Evolutionary conservation across 2,329 filamentous ascomycete genomes (phyloP), one percentile per base, ranked within the genome.

Genomic region (Pseudohalonectria lignicola): DNA sequence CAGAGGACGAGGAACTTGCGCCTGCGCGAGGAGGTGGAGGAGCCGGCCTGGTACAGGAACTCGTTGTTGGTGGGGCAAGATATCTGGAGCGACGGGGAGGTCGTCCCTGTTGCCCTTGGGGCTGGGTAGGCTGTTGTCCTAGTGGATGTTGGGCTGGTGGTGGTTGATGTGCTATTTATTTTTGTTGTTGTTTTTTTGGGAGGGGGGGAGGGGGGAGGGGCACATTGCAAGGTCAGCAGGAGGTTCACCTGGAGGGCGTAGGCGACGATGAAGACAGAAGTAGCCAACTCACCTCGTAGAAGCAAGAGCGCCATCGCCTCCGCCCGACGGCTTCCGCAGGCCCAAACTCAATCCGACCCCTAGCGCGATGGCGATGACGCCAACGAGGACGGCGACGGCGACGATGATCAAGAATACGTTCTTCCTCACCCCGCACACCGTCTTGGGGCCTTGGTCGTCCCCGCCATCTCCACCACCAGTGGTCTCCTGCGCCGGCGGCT

Each of bases 341-440:
- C 49, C 51, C n/a, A 59, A 38, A 1, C 57, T 57, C 4, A 59
- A 47, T 1, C 57, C 57, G 2, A 59, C 43, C 0, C 57, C 57
- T 1, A 52, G 41, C 3, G 54, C 55, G 5, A 59, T 40, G 6
- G 47, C 56, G 19, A 52, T 42, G 5, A 60, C 50, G 1, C 54
- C 31, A 11, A 55, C 25, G 18, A 56, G 53, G 1, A 52, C 25
- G 0, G 43, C 49, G 4, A 58, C 34, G 5, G 50, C 56, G 15
- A 59, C 17, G 5, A 55, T 38, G 6, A 53, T 37, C 47, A 51
- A 54, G 31, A 57, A 57, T 3, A 41, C 30, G 11, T 45, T 45
- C 35, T 45, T 47, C 39, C 42, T 49, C 28, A 60, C 36, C 7
- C 56, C 57, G 21, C 52, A 56, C 16, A 60, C 48, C 39, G 43